These are phyloP conservation scores for Stipa capillata DNA, from an alignment of 176 grass and related monocot species.

Conservation along the genomic window DNA sequence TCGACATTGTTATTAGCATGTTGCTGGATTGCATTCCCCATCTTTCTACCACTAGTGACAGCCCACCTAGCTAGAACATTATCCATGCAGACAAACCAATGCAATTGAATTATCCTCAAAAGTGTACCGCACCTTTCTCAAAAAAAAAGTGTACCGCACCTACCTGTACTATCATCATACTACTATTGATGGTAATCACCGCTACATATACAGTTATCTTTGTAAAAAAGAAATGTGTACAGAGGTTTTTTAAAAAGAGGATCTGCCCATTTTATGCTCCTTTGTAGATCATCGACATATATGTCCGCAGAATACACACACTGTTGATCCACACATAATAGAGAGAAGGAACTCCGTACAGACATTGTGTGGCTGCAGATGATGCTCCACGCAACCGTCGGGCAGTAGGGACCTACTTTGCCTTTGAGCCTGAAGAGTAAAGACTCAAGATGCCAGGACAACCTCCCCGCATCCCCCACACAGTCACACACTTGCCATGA, in stretches of 20 bases:
- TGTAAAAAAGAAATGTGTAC: too few relatives aligned
- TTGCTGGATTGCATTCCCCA: neutral
- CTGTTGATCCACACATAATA: neutral
- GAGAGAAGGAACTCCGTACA: too few relatives aligned
- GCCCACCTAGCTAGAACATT: neutral
- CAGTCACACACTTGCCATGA: too few relatives aligned
- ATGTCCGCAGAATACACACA: neutral
- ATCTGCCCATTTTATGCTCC: neutral
- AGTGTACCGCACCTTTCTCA: too few relatives aligned
- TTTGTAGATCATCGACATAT: neutral
- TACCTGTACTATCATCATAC: neutral
- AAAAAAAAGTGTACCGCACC: too few relatives aligned
- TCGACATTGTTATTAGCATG: slow-evolving; percentile 2
- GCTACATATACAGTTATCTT: neutral
- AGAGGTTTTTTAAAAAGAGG: too few relatives aligned
- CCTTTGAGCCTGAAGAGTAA: too few relatives aligned
- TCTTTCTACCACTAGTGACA: neutral
- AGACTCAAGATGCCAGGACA: too few relatives aligned
- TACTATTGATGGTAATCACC: too few relatives aligned
- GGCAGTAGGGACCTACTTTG: too few relatives aligned
- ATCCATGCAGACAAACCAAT: neutral
- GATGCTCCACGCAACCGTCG: neutral
- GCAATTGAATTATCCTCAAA: neutral
- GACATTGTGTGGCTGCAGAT: too few relatives aligned
- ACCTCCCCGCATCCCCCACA: too few relatives aligned